Base-by-base conservation (phyloP, 805 yeast genomes). In the Candida pseudofarinosa region DNA sequence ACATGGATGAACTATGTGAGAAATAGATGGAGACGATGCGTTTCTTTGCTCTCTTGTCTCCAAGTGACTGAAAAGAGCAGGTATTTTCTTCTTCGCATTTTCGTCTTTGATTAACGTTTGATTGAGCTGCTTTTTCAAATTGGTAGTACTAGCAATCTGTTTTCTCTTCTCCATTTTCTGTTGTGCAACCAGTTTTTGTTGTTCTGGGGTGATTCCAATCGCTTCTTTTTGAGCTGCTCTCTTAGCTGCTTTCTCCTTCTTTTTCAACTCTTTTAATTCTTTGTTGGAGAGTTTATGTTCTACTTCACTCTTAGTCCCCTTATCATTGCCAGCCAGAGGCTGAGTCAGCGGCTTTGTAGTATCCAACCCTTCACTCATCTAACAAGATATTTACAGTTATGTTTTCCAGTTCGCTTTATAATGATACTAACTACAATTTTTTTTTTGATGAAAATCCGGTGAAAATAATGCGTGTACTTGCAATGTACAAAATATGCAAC, bases 191-290 rank as follows among this genome's bases (percentile, higher is more conserved):
- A 57, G 65, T 42, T 71, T 56, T 59, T 77, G 68, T 56, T 69
- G 65, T 64, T 72, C 64, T 48, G 71, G 65, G 52, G 73, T 44
- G 36, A 80, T 77, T 28, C 84, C 89, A 39, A 71, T 76, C 5
- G 81, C 83, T 51, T 77, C 85, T 58, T 87, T 89, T 49, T 82
- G 80, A 2, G 96, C 96, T 2, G 96, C 93, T 60, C 98, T 76
- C 60, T 88, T 87, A 33, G 93, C 95, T 12, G 93, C 93, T 66
- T 91, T 90, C 56, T 89, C 96, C 54, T 80, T 80, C 71, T 89
- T 90, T 60, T 88, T 87, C 60, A 82, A 69, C 54, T 88, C 97
- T 61, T 90, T 90, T 48, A 88, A 71, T 62, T 90, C 95, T 54
- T 88, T 89, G 51, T 87, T 87, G 7, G 86, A 65, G 35, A 83